Percentiles rank a stretch among this genome's conserved stretches.
phyloP scores from a whole-genome alignment of 2,329 filamentous ascomycete species.

The Trichoderma sp. region DNA sequence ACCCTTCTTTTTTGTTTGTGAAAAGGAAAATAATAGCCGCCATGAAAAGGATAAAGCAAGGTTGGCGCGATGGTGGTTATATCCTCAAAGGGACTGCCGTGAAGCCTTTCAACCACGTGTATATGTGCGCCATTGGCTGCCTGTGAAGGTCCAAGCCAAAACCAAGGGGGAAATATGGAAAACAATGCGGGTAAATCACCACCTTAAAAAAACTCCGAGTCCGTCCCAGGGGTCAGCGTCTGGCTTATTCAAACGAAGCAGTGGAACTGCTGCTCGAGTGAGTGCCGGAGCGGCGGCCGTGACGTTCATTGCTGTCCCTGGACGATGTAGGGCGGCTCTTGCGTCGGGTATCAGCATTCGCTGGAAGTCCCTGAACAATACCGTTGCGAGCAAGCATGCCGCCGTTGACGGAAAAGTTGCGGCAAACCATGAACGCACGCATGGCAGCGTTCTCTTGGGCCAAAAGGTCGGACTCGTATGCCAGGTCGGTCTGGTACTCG shows the following conservation, averaged over 20 bases:
- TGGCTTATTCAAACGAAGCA: constrained; percentile 55
- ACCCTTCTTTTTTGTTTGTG: neutral
- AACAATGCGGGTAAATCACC: neutral
- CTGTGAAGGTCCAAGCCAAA: constrained; percentile 7
- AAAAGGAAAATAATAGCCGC: constrained; percentile 13
- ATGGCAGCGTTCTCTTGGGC: constrained; percentile 94
- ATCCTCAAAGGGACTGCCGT: constrained; percentile 37
- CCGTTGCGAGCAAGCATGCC: constrained; percentile 78
- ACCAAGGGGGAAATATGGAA: neutral
- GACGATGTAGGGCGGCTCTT: constrained; percentile 56
- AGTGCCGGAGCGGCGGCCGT: constrained; percentile 54
- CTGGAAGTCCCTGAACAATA: constrained; percentile 66
- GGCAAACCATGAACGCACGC: constrained; percentile 95
- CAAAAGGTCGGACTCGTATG: constrained; percentile 77
- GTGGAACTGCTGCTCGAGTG: constrained; percentile 66
- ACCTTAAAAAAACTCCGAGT: neutral
- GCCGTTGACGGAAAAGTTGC: constrained; percentile 95
- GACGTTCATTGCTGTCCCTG: constrained; percentile 46
- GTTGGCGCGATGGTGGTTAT: constrained; percentile 29
- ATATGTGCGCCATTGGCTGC: constrained; percentile 27
- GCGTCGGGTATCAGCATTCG: constrained; percentile 48
- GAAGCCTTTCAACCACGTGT: constrained; percentile 43
- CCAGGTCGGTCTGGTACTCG: constrained; percentile 89
- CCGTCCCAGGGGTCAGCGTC: neutral
- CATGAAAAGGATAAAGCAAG: neutral